A percentile compares a stretch with the other conserved stretches of the same genome.
Conservation (phyloP, 441 rosid genomes). For the Omphalea diandra region DNA sequence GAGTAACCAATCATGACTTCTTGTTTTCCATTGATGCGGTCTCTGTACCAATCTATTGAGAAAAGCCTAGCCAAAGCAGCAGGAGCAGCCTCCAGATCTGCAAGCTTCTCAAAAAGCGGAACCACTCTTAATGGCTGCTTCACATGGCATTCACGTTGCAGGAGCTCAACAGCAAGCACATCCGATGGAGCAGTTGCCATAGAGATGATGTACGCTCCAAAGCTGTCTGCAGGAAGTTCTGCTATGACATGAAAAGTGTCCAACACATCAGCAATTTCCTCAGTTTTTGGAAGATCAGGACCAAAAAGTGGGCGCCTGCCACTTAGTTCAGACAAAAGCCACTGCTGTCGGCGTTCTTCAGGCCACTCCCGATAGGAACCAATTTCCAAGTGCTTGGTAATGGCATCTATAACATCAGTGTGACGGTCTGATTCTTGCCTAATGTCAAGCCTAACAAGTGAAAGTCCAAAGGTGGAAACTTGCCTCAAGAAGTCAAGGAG, state of each 20-base stretch:
- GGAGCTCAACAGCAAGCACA: constrained; percentile 88
- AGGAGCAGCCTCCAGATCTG: constrained; percentile 95
- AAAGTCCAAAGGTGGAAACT: constrained; percentile 93
- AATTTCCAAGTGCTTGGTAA: constrained; percentile 74
- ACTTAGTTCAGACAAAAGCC: constrained; percentile 87
- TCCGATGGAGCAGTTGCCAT: constrained; percentile 96
- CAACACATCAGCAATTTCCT: constrained; percentile 83
- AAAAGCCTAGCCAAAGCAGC: constrained; percentile 87
- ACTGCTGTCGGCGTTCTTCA: constrained; percentile 77
- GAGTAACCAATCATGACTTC: constrained; percentile 99
- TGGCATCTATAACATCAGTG: constrained; percentile 86
- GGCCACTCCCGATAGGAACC: constrained; percentile 95
- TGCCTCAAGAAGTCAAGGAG: constrained; percentile 94
- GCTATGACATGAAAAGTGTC: constrained; percentile 78
- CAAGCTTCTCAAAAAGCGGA: constrained; percentile 91
- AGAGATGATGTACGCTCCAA: constrained; percentile 92
- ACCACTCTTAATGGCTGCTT: constrained; percentile 83
- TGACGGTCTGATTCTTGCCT: constrained; percentile 96
- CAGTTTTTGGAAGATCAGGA: constrained; percentile 82
- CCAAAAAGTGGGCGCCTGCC: constrained; percentile 92
- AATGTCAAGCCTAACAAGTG: constrained; percentile 85
- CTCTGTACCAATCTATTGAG: constrained; percentile 85
- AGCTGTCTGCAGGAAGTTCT: constrained; percentile 76
- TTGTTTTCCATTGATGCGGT: constrained; percentile 86
- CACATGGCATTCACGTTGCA: constrained; percentile 88